These are phyloP conservation scores for Diaporthe citrichinensis DNA, from an alignment of 2,329 filamentous ascomycete species.

Conservation along the genomic window DNA sequence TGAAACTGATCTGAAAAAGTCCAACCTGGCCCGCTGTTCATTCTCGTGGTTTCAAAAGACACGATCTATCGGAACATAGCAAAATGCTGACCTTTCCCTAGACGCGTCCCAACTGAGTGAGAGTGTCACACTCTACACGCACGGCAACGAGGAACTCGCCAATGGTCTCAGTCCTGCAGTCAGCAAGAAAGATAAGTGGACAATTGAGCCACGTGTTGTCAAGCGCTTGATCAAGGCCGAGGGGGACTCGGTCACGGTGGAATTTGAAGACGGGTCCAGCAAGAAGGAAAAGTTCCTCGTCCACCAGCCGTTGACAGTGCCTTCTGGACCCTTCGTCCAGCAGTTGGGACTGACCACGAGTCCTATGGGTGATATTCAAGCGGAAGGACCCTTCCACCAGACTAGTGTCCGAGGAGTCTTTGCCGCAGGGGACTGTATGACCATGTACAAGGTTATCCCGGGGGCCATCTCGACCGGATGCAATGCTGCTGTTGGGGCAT, in stretches of 20 bases:
- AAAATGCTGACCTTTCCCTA: neutral
- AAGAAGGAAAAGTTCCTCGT: slow-evolving; percentile 26
- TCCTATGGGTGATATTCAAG: slow-evolving; percentile 26
- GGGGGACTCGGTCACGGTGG: neutral
- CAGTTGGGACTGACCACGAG: slow-evolving; percentile 28
- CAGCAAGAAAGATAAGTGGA: slow-evolving; percentile 18
- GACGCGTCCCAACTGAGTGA: slow-evolving; percentile 17
- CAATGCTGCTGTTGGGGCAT: slow-evolving; percentile 11
- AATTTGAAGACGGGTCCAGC: neutral
- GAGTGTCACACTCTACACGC: slow-evolving; percentile 19
- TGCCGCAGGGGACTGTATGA: slow-evolving; percentile 31
- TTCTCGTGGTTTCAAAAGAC: too few relatives aligned
- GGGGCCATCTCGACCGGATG: slow-evolving; percentile 5
- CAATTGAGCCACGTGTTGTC: neutral
- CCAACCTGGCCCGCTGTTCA: too few relatives aligned
- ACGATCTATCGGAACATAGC: too few relatives aligned
- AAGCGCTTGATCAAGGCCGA: neutral
- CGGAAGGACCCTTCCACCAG: slow-evolving; percentile 2
- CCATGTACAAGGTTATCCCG: slow-evolving; percentile 26
- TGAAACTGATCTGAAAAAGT: too few relatives aligned
- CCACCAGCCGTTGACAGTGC: slow-evolving; percentile 5
- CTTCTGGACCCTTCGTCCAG: slow-evolving; percentile 5
- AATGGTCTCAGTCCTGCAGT: neutral
- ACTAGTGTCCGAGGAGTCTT: slow-evolving; percentile 24
- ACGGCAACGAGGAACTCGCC: slow-evolving; percentile 13